Evolutionary conservation across 208 protist genomes (phyloP), one percentile per base, ranked within the genome.

Genomic region (Leishmania tarentolae): DNA sequence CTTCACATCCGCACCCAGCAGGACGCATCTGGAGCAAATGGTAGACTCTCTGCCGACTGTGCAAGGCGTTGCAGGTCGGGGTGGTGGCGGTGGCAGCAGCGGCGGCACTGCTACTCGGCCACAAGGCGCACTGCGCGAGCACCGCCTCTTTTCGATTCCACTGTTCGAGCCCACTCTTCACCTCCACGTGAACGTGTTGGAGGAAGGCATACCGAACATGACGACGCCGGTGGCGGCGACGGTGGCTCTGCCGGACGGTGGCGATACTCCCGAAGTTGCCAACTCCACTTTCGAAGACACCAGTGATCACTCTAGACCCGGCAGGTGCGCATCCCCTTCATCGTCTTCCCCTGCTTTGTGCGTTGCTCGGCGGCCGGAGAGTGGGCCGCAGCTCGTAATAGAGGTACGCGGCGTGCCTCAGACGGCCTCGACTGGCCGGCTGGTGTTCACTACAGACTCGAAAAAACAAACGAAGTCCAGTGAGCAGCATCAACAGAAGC

Each of bases 121-220:
- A 37, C 72, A 56, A 17, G 83, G 74, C 1, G 66, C 79, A 72
- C 31, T 81, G 75, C 85, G 85, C 73, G 91, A 95, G 72, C 86
- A 88, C 46, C 88, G 91, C 42, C 82, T 96, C 40, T 92, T 96
- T 40, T 80, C 91, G n/a, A 94, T 96, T 71, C 93, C 93, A 50
- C 78, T 96, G 42, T 70, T 83, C 35, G 93, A 94, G 79, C 85
- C 91, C 0, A 87, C 94, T 35, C 83, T 96, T 56, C 79, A 79
- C 46, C 57, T 96, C 9, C 72, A 90, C 70, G 65, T 91, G 15
- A 88, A 95, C 70, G 83, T 96, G 65, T 79, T 96, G 61, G 93
- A 96, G 81, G 83, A 81, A 28, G 91, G 89, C 46, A 86, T 85
- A 15, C 65, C 84, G 63, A 50, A 81, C 75, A 65, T 75, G 77